Percentiles rank a stretch among this genome's conserved stretches.
Conservation (phyloP, 371 early-diverging fungal genomes). For the Actinomortierella ambigua region DNA sequence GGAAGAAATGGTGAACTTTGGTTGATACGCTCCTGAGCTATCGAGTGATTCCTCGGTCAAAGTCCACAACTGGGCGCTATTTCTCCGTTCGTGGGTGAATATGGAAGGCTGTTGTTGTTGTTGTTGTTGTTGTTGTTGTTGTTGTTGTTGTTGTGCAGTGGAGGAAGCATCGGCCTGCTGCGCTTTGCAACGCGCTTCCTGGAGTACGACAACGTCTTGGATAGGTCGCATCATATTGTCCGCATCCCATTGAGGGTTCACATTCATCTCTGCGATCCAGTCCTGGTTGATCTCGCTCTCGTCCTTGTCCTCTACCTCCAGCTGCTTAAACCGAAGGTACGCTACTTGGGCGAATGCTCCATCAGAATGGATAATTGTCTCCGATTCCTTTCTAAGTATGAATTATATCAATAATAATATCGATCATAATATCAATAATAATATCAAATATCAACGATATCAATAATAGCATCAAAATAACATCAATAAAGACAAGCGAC, state of each 20-base stretch:
- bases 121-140: not conserved
- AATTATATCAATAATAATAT: too few relatives aligned
- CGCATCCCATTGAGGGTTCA: conserved; percentile 33
- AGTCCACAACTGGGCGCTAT: too few relatives aligned
- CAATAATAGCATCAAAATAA: not conserved
- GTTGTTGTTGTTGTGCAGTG: not conserved
- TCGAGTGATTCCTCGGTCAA: not conserved
- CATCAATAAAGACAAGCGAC: not conserved
- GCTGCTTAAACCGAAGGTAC: conserved; percentile 70
- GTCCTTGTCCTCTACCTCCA: conserved; percentile 64
- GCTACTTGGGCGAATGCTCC: conserved; percentile 87
- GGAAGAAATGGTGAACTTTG: conserved; percentile 14
- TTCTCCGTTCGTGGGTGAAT: too few relatives aligned
- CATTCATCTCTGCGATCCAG: conserved; percentile 33
- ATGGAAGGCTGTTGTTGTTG: too few relatives aligned
- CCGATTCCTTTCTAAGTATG: conserved; percentile 76
- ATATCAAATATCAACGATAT: too few relatives aligned
- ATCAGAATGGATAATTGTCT: conserved; percentile 77
- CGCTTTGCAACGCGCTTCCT: conserved; percentile 2
- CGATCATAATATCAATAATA: too few relatives aligned
- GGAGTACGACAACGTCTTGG: conserved; percentile 12
- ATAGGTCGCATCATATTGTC: conserved; percentile 23
- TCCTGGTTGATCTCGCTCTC: conserved; percentile 37
- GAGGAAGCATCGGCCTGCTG: not conserved
- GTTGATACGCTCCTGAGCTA: not conserved